Conservation (phyloP, 2,329 filamentous ascomycete species). For the Helotiales sp. region DNA sequence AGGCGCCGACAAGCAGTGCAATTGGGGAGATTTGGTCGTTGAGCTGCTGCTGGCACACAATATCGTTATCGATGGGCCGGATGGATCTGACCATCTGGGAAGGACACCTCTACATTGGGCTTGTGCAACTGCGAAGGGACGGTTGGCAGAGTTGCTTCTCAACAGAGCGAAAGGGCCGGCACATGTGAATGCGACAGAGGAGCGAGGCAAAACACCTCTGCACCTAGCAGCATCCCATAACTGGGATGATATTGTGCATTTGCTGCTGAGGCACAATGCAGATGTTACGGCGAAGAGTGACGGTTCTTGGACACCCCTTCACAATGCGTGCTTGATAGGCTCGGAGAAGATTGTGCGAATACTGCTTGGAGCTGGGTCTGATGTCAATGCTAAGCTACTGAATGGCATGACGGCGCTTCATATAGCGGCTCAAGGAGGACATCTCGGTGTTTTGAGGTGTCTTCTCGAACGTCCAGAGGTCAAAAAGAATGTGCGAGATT, state of each 20-base stretch:
- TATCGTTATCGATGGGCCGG: constrained; percentile 25
- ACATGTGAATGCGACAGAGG: constrained; percentile 23
- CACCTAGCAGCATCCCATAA: constrained; percentile 25
- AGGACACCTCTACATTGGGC: constrained; percentile 30
- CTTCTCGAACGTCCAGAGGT: constrained; percentile 21
- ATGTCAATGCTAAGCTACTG: constrained; percentile 28
- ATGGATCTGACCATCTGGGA: constrained; percentile 22
- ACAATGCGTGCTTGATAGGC: constrained; percentile 28
- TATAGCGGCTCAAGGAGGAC: constrained; percentile 27
- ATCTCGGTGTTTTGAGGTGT: constrained; percentile 23
- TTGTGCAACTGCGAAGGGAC: constrained; percentile 27
- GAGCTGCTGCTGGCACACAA: constrained; percentile 25
- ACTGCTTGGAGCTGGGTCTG: constrained; percentile 22
- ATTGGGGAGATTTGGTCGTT: constrained; percentile 29
- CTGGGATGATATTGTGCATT: constrained; percentile 27
- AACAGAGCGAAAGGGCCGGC: constrained; percentile 19
- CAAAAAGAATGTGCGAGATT: constrained; percentile 25
- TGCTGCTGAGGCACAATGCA: constrained; percentile 24
- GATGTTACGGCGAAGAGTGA: constrained; percentile 20
- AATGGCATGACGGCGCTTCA: constrained; percentile 29
- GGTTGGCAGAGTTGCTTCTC: constrained; percentile 25
- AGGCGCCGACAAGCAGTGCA: constrained; percentile 26
- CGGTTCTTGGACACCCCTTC: constrained; percentile 28
- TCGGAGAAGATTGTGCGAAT: constrained; percentile 24
- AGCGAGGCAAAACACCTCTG: constrained; percentile 27